Evolutionary conservation across 2,329 filamentous ascomycete species (phyloP), one percentile per base, ranked within the genome.

Genomic region (Cercospora brassicicola): DNA sequence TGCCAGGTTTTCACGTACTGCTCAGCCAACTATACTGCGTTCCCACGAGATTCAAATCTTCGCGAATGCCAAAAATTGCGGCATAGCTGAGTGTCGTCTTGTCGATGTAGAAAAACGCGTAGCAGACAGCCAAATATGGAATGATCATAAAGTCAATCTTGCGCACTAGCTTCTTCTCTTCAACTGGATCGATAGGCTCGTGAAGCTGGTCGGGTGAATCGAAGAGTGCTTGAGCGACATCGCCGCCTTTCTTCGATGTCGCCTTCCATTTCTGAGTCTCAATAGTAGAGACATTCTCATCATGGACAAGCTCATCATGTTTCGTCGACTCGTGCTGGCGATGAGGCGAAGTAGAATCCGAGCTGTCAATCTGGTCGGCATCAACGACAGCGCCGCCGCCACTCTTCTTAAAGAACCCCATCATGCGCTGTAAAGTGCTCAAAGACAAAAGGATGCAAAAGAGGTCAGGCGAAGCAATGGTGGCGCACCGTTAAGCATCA

Each of bases 41-140:
- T 1, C 86, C 86, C n/a, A 82, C 79, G 1, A 90, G 80, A 13
- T 83, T 71, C 8, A 90, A 81, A 69, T 89, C 87, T 2, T 88
- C 82, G 30, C 82, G 81, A 67, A 91, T 86, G 1, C 87, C 87
- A 67, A 90, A 89, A 60, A 90, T 87, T 20, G 88, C 88, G 0
- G 89, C 88, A 71, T 89, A 90, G 0, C 84, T 87, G 31, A 88
- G 77, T 0, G 84, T 88, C 0, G 86, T 88, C 79, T 88, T 79
- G 73, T 79, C 78, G 59, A 78, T 74, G 70, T 78, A 78, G 71
- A 78, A 79, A 70, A 79, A 78, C n/a, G 73, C 74, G 67, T 79
- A 78, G 71, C 76, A 78, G 51, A 78, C 77, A 13, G 73, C 74
- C 6, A 78, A 73, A 63, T 76, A 85, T 2, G 86, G 86, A n/a